Conservation (phyloP, 441 rosid genomes). For the Gossypium aridum region DNA sequence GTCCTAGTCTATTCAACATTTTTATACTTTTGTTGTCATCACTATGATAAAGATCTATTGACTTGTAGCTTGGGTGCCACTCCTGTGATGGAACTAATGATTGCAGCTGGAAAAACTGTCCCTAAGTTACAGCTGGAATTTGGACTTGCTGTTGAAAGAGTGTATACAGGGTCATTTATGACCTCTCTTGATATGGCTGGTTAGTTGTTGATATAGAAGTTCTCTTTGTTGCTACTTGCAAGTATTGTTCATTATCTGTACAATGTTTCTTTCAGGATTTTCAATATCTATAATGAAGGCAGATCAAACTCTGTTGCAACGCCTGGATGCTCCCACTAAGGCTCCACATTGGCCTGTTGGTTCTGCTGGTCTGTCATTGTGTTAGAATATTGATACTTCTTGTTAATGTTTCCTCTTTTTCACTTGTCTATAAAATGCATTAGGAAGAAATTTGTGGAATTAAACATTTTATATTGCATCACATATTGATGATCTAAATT, state of each 20-base stretch:
- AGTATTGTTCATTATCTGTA: slow-evolving; percentile 16
- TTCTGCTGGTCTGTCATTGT: slow-evolving; percentile 62
- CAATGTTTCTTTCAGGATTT: slow-evolving; percentile 50
- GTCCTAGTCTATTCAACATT: not conserved
- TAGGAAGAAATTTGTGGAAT: not conserved
- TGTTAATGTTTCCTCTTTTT: slow-evolving; percentile 4
- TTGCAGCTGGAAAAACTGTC: slow-evolving; percentile 89
- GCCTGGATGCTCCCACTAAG: slow-evolving; percentile 87
- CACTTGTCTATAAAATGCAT: not conserved
- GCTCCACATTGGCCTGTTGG: slow-evolving; percentile 97
- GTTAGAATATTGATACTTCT: slow-evolving; percentile 11
- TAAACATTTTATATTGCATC: not conserved
- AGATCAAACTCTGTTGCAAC: slow-evolving; percentile 57
- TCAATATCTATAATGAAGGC: slow-evolving; percentile 94
- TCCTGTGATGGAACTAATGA: slow-evolving; percentile 92
- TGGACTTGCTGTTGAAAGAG: slow-evolving; percentile 97
- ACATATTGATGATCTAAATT: slow-evolving; percentile 9
- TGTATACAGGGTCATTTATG: slow-evolving; percentile 93
- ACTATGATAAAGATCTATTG: slow-evolving; percentile 5
- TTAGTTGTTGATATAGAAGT: slow-evolving; percentile 26
- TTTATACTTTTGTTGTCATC: not conserved
- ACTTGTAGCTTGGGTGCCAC: slow-evolving; percentile 80
- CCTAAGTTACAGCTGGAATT: slow-evolving; percentile 90
- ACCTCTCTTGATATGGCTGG: slow-evolving; percentile 99
- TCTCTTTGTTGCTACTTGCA: not conserved